Evolutionary conservation across 768 basidiomycete genomes (phyloP), one percentile per base, ranked within the genome.

Genomic region (Mycena epipterygia): DNA sequence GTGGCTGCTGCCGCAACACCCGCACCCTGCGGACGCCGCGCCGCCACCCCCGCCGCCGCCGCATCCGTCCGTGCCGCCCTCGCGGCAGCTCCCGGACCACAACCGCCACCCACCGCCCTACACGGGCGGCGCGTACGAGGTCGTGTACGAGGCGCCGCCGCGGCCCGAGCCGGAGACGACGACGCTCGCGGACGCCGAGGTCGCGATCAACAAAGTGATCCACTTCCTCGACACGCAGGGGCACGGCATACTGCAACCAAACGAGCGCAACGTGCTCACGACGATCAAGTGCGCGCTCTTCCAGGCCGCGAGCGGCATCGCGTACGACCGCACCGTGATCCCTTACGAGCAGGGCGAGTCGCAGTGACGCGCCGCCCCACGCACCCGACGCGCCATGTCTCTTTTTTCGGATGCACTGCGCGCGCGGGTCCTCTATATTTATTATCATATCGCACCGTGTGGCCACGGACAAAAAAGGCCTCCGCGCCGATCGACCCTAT

Each of bases 271-370:
- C 57, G 76, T 76, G 30, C 86, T 91, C 48, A 71, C 78, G 23
- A 81, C 84, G 53, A 82, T 91, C 74, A 90, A 89, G 78, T 82
- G 79, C 59, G 85, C 84, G 23, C 81, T 91, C 65, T 89, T 90
- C 75, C 87, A 89, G 71, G 81, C 83, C 41, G 68, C 63, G 48
- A 57, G 49, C 56, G 68, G 60, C 32, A 37, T 64, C 29, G 35
- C 39, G 27, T 70, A 67, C 55, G 64, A 69, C 46, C 41, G 64
- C 41, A 64, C 55, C 16, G 48, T 30, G 37, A n/a, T 64, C 21
- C 37, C 68, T 14, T 64, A 70, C 55, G 68, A 64, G 57, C 55
- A 58, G 52, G 52, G 48, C 44, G 64, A 65, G 42, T 21, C 53
- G 33, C 49, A 41, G 58, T 60, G 66, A 67, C 23, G 42, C 21